Evolutionary conservation across 768 basidiomycete species (phyloP).

Genomic region (Xerocomellus intermedius): DNA sequence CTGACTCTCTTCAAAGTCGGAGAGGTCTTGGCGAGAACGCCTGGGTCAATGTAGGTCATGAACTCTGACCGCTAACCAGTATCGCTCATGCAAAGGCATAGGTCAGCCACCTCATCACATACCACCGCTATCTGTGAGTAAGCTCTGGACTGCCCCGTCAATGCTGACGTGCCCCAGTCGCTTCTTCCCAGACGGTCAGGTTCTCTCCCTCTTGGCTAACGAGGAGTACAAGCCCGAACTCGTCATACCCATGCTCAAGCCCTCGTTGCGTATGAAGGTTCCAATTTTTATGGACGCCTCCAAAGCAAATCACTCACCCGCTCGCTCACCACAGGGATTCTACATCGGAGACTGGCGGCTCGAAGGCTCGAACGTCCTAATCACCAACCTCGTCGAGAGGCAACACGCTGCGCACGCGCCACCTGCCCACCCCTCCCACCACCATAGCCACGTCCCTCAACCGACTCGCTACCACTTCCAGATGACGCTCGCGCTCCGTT

Average conservation of each 20-base stretch:
- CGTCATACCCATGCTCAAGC: constrained; percentile 74
- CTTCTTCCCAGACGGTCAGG: constrained; percentile 84
- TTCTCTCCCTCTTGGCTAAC: constrained; percentile 81
- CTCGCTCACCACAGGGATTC: constrained; percentile 52
- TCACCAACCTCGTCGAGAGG: constrained; percentile 64
- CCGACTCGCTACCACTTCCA: constrained; percentile 60
- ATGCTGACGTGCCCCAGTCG: constrained; percentile 47
- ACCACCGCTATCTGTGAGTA: constrained; percentile 84
- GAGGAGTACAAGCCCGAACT: constrained; percentile 70
- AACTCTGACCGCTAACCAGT: neutral
- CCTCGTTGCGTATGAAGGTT: constrained; percentile 77
- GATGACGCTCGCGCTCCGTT: constrained; percentile 69
- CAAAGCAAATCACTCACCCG: neutral
- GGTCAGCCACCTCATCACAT: constrained; percentile 86
- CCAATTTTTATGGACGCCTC: neutral
- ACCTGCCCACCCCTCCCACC: constrained; percentile 5
- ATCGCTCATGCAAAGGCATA: constrained; percentile 28
- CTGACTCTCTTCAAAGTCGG: constrained; percentile 10
- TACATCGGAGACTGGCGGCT: constrained; percentile 72
- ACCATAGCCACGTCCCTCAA: constrained; percentile 12
- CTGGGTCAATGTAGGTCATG: constrained; percentile 75
- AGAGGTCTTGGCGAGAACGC: constrained; percentile 80
- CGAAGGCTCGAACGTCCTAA: constrained; percentile 54
- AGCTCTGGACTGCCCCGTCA: neutral
- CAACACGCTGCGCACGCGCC: constrained; percentile 1